These are phyloP conservation scores for Tuber melanosporum DNA, from an alignment of 495 filamentous ascomycete genomes.

Conservation along the genomic window DNA sequence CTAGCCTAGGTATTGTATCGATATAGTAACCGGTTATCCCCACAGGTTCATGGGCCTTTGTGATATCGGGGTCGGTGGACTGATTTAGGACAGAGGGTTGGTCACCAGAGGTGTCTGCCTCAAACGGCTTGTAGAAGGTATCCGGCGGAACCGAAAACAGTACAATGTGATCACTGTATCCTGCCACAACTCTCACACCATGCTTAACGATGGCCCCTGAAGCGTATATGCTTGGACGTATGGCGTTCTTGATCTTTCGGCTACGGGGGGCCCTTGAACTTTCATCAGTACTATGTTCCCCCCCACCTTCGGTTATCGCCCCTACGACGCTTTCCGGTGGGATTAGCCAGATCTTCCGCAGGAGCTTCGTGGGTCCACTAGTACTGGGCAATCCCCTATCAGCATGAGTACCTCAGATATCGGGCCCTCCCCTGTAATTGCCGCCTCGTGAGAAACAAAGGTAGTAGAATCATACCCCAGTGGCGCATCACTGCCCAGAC, in stretches of 20 bases:
- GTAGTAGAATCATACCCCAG: conserved; percentile 48
- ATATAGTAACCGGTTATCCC: conserved; percentile 44
- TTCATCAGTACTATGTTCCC: neutral
- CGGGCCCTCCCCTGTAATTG: neutral
- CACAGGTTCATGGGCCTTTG: conserved; percentile 30
- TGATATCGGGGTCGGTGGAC: neutral
- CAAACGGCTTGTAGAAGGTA: conserved; percentile 46
- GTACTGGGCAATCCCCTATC: conserved; percentile 12
- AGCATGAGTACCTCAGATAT: conserved; percentile 1
- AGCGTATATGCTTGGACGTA: conserved; percentile 51
- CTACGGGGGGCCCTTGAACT: conserved; percentile 11
- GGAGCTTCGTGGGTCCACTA: conserved; percentile 42
- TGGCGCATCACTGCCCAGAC: conserved; percentile 62
- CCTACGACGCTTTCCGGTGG: conserved; percentile 38
- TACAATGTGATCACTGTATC: conserved; percentile 44
- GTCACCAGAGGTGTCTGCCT: conserved; percentile 31
- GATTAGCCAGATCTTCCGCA: conserved; percentile 48
- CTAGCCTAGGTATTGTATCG: conserved; percentile 40
- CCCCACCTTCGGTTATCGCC: conserved; percentile 1
- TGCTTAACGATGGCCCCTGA: conserved; percentile 55
- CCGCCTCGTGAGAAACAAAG: neutral
- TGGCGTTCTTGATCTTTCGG: neutral
- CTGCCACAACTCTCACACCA: conserved; percentile 59
- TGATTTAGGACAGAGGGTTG: conserved; percentile 18
- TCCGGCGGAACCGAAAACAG: conserved; percentile 62